phyloP scores from a whole-genome alignment of 2,329 filamentous ascomycete species.

The Lizonia empirigonia region DNA sequence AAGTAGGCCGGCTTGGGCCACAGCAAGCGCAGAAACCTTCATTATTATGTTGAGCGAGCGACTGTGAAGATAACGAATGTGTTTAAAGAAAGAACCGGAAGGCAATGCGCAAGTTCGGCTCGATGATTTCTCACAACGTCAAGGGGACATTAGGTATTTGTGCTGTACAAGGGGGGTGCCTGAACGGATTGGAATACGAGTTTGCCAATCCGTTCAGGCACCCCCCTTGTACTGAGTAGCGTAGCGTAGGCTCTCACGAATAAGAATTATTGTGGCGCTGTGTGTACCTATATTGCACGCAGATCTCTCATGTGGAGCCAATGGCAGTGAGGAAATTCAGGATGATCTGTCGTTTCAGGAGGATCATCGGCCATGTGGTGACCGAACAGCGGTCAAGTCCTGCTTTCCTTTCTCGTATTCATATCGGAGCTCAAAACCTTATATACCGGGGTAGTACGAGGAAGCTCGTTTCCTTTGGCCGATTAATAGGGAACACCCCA shows the following conservation, averaged over 20 bases:
- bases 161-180: too few relatives aligned
- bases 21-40: conserved; percentile 7
- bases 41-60: conserved; percentile 4
- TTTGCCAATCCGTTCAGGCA: too few relatives aligned
- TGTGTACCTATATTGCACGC: background rate
- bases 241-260: background rate
- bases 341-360: conserved; percentile 12
- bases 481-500: too few relatives aligned
- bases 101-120: background rate
- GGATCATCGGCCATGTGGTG: background rate
- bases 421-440: background rate
- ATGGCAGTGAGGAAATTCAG: conserved; percentile 6
- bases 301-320: background rate
- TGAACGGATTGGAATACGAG: too few relatives aligned
- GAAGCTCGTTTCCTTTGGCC: too few relatives aligned
- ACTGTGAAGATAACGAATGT: background rate
- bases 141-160: background rate
- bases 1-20: conserved; percentile 5
- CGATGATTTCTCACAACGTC: background rate
- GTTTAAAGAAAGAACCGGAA: background rate
- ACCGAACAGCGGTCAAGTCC: background rate
- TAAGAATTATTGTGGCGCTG: background rate
- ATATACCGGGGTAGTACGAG: background rate
- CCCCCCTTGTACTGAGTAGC: too few relatives aligned
- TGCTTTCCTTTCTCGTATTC: conserved; percentile 6